Base-by-base conservation (phyloP, 1,284 basidiomycete species). In the Boletus sp. region DNA sequence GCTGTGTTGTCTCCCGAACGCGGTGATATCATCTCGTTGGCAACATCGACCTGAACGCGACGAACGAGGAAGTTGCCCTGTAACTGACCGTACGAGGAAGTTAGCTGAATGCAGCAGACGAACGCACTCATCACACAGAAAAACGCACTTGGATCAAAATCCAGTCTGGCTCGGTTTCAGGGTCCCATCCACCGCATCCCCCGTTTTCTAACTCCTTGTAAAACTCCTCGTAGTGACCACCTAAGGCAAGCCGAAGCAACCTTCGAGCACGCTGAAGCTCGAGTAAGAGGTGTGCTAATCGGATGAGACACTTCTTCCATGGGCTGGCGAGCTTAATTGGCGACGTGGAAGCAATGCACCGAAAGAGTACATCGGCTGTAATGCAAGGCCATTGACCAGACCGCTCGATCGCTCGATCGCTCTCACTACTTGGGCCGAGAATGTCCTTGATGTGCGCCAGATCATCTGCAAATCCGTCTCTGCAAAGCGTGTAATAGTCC, bases 1-100 rank as follows among this genome's bases (percentile, higher is more conserved):
- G 67, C 58, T 0, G 69, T 69, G 41, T 71, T 80, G 5, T 42
- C 17, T 1, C 47, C 39, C 0, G 60, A 65, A 2, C 23, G 29
- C 2, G 77, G 77, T 1, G 54, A 45, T 16, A 76, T 72, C 78
- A 80, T 80, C 44, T 77, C 67, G 8, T 57, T 43, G 1, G 75
- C 70, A n/a, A 78, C 62, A 0, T 58, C 41, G 8, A 60, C 52
- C 50, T 79, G 77, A n/a, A 75, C 44, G 0, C 61, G 50, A 6
- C 77, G 68, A 14, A 66, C 59, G 1, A 66, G 48, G 35, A 79
- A 69, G 34, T 75, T 65, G 4, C 62, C 59, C 38, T 78, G 72
- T 19, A 77, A 62, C 73, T 77, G 39, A 22, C 1, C 23, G 22
- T 12, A 7, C 6, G 17, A 17, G 19, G 7, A 30, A 10, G n/a